Evolutionary conservation across 768 basidiomycete species (phyloP).

Genomic region (Phlebiopsis gigantea): DNA sequence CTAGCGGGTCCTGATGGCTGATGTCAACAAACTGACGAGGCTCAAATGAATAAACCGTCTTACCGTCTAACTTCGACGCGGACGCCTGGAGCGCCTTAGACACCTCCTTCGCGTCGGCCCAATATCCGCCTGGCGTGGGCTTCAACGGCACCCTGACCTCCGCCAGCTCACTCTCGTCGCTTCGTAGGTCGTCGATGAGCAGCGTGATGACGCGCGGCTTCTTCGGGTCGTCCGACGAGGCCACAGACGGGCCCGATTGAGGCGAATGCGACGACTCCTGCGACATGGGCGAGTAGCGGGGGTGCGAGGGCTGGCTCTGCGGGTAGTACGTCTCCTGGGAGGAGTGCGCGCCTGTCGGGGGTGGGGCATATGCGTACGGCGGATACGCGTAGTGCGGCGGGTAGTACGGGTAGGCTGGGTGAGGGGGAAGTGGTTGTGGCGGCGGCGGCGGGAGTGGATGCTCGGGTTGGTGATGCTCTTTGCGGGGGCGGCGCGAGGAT

Average conservation of each 20-base stretch:
- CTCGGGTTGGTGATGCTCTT: neutral
- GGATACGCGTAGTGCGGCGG: neutral
- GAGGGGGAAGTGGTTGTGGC: too few species aligned
- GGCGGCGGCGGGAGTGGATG: neutral
- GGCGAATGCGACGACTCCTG: neutral
- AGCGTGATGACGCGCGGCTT: slow-evolving; percentile 47
- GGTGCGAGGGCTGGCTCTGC: neutral
- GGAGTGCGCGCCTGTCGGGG: neutral
- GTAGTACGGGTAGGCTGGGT: neutral
- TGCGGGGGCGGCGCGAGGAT: neutral
- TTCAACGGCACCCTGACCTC: slow-evolving; percentile 48
- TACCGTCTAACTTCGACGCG: slow-evolving; percentile 69
- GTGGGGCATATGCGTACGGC: neutral
- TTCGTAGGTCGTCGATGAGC: slow-evolving; percentile 59
- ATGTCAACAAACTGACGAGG: neutral
- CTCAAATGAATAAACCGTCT: neutral
- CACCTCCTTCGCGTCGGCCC: slow-evolving; percentile 62
- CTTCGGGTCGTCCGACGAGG: neutral
- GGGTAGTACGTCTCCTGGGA: neutral
- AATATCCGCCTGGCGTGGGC: slow-evolving; percentile 49
- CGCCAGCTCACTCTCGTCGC: slow-evolving; percentile 52
- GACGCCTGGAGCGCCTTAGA: slow-evolving; percentile 56
- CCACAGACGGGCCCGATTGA: neutral
- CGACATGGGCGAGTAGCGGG: neutral
- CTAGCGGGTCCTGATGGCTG: slow-evolving; percentile 48